Conservation (phyloP, 164 flowering plant genomes). For the Vitis vinifera region ASM3070453v1 NC_081819.1:22413001-22413500, state of each 20-base stretch:
- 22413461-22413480: constrained; percentile 69
- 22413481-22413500: constrained; percentile 60
- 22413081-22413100: constrained; percentile 53
- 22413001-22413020: constrained; percentile 47
- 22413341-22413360: constrained; percentile 81
- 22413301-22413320: constrained; percentile 62
- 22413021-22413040: constrained; percentile 32
- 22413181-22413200: constrained; percentile 47
- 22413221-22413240: constrained; percentile 54
- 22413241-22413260: constrained; percentile 37
- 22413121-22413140: constrained; percentile 86
- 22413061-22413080: constrained; percentile 68
- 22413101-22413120: constrained; percentile 80
- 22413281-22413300: constrained; percentile 61
- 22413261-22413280: constrained; percentile 50
- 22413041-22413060: constrained; percentile 70
- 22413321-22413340: constrained; percentile 63
- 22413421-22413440: constrained; percentile 65
- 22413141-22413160: constrained; percentile 74
- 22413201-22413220: constrained; percentile 49
- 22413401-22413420: constrained; percentile 75
- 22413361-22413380: constrained; percentile 64
- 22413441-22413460: constrained; percentile 59
- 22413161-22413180: constrained; percentile 63
- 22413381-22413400: constrained; percentile 67